Conservation (phyloP, 2,329 filamentous ascomycete genomes). For the Penicillium occitanis region DNA sequence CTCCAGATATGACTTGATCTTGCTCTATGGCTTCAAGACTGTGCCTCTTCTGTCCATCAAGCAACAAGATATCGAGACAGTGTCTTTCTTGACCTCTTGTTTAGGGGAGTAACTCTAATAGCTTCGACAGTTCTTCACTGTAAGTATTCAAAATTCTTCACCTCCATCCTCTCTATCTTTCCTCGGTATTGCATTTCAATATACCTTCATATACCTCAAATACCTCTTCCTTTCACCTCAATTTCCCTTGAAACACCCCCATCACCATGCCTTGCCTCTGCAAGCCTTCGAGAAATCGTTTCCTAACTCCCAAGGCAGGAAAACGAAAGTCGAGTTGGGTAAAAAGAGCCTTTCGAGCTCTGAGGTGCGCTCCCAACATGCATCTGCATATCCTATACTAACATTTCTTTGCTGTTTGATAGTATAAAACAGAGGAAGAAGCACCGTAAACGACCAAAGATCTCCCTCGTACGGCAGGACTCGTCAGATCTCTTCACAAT, state of each 20-base stretch:
- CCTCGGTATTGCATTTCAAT: neutral
- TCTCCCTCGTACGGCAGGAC: neutral
- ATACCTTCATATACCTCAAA: neutral
- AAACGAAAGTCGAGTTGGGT: neutral
- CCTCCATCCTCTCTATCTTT: neutral
- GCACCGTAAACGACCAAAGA: neutral
- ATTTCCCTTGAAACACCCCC: neutral
- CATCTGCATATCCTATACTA: neutral
- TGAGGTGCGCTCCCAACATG: neutral
- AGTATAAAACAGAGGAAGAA: neutral
- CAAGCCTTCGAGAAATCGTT: neutral
- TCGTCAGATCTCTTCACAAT: neutral
- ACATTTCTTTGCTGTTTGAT: neutral
- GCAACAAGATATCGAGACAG: neutral
- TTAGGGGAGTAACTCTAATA: neutral
- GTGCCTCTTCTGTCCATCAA: neutral
- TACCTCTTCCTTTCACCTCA: neutral
- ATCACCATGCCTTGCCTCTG: constrained; percentile 1
- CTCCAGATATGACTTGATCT: neutral
- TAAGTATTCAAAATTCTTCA: neutral
- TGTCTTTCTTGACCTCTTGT: neutral
- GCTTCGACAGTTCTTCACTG: neutral
- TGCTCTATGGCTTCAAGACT: neutral
- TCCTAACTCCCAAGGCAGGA: constrained; percentile 9
- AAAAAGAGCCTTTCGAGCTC: neutral